These are phyloP conservation scores for Daldinia sp. DNA, from an alignment of 2,329 filamentous ascomycete species.

Conservation along the genomic window DNA sequence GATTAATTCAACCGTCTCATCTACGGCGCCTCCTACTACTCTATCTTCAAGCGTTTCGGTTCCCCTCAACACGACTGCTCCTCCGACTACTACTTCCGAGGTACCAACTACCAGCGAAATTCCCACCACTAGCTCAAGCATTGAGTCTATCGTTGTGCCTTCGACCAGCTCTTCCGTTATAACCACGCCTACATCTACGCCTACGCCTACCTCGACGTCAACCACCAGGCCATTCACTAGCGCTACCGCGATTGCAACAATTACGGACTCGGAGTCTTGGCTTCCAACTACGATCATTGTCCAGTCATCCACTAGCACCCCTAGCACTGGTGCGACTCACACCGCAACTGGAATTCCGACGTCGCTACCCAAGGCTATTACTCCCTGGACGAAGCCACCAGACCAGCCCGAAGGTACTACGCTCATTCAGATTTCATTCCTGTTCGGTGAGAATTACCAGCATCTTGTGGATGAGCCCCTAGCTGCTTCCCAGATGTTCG, in stretches of 20 bases:
- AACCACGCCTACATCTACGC: slow-evolving; percentile 14
- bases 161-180: slow-evolving; percentile 24
- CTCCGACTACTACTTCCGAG: slow-evolving; percentile 37
- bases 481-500: slow-evolving; percentile 87
- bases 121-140: slow-evolving; percentile 4
- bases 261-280: slow-evolving; percentile 60
- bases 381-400: slow-evolving; percentile 70
- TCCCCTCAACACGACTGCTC: slow-evolving; percentile 35
- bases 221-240: slow-evolving; percentile 51
- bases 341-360: slow-evolving; percentile 70
- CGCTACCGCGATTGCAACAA: slow-evolving; percentile 58
- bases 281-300: slow-evolving; percentile 73
- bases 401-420: slow-evolving; percentile 72
- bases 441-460: slow-evolving; percentile 81
- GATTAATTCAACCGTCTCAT: slow-evolving; percentile 26
- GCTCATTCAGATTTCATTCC: slow-evolving; percentile 87
- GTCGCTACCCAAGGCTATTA: slow-evolving; percentile 79
- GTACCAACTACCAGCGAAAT: slow-evolving; percentile 21
- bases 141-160: slow-evolving; percentile 14
- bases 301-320: slow-evolving; percentile 61
- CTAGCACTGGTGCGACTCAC: slow-evolving; percentile 54
- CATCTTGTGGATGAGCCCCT: slow-evolving; percentile 80
- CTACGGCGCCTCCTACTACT: slow-evolving; percentile 28
- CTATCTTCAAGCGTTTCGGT: slow-evolving; percentile 34
- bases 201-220: slow-evolving; percentile 34